phyloP scores from a whole-genome alignment of 23 red algal species.

The Gracilaria gracilis region DNA sequence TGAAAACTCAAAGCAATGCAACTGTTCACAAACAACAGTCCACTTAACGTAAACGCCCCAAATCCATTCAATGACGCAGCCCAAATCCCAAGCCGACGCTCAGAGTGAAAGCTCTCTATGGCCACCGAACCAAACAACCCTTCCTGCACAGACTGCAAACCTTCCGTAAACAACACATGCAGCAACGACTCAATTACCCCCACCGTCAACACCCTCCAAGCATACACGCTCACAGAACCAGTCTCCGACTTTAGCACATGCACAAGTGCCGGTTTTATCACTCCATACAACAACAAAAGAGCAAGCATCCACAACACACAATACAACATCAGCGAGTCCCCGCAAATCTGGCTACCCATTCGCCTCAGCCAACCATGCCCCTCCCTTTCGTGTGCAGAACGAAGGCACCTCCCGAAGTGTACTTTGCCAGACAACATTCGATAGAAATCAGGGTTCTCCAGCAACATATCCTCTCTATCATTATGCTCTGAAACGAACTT shows the following conservation, averaged over 20 bases:
- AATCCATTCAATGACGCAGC: not conserved
- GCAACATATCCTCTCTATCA: not conserved
- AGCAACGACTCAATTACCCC: slow-evolving; percentile 3
- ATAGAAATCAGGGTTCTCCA: not conserved
- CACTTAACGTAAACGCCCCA: slow-evolving; percentile 3
- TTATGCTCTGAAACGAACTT: slow-evolving; percentile 1
- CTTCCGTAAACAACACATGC: not conserved
- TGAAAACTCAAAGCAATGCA: not conserved
- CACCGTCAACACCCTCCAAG: not conserved
- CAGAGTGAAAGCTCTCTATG: not conserved
- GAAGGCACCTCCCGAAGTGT: not conserved
- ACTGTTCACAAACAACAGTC: slow-evolving; percentile 1
- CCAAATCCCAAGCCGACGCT: slow-evolving; percentile 2
- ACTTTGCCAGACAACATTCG: slow-evolving; percentile 4
- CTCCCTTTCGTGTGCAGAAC: not conserved
- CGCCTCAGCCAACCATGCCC: not conserved
- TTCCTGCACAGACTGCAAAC: slow-evolving; percentile 3
- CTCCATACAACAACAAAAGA: slow-evolving; percentile 4
- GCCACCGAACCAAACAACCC: not conserved
- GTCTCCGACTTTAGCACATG: not conserved
- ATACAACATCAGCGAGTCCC: slow-evolving; percentile 3
- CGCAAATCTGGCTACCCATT: slow-evolving; percentile 3
- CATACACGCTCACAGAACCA: not conserved
- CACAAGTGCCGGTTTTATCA: slow-evolving; percentile 1
- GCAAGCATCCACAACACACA: slow-evolving; percentile 3